Evolutionary conservation across 2,329 filamentous ascomycete species (phyloP).

Genomic region (Chaetomium olivaceum): DNA sequence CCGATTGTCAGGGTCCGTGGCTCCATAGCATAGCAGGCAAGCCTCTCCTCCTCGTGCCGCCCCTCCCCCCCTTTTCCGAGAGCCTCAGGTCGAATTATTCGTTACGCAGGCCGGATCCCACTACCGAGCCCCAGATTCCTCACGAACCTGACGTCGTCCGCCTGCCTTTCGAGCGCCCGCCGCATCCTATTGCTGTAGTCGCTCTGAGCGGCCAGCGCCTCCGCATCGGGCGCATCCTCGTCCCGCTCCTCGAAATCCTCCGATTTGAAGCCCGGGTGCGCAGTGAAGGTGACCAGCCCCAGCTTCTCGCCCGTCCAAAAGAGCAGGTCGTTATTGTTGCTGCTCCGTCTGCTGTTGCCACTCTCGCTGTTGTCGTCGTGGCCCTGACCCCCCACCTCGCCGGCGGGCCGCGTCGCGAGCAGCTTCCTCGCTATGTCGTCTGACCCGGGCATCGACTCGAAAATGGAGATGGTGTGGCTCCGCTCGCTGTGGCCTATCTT

Average conservation of each 20-base stretch:
- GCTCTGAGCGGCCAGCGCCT: conserved; percentile 52
- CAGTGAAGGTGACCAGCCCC: conserved; percentile 68
- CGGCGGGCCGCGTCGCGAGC: conserved; percentile 56
- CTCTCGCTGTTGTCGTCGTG: conserved; percentile 5
- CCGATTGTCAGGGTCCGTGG: background rate
- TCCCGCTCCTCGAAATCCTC: conserved; percentile 53
- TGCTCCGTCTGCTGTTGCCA: conserved; percentile 36
- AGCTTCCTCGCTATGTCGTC: conserved; percentile 82
- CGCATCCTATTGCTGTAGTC: conserved; percentile 70
- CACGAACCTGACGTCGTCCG: conserved; percentile 76
- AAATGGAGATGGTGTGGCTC: conserved; percentile 50
- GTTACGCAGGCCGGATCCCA: conserved; percentile 19
- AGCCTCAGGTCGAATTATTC: background rate
- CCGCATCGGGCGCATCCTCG: conserved; percentile 42
- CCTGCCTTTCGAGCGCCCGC: conserved; percentile 71
- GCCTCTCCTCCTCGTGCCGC: background rate
- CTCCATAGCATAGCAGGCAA: background rate
- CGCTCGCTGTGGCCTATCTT: conserved; percentile 58
- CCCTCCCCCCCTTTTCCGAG: background rate
- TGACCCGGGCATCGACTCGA: conserved; percentile 52
- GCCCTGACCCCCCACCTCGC: conserved; percentile 28
- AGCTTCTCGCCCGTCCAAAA: conserved; percentile 88
- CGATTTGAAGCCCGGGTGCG: conserved; percentile 48
- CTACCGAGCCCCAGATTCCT: conserved; percentile 59
- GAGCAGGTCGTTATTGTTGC: conserved; percentile 67